phyloP scores from a whole-genome alignment of 176 grass and related monocot species.

The Tillandsia leiboldiana region DNA sequence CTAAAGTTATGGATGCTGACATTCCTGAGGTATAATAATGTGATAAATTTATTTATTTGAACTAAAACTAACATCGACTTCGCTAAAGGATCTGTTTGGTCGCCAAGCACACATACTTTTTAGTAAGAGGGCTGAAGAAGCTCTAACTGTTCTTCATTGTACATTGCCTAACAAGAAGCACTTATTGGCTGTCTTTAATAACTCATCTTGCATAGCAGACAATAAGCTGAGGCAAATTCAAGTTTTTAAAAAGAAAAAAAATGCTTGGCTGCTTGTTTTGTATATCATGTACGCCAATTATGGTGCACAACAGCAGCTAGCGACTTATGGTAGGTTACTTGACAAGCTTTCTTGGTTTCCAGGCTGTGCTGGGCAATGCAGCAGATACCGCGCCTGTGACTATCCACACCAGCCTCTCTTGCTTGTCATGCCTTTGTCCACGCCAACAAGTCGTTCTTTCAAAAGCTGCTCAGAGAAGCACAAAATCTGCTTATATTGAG shows the following conservation, averaged over 20 bases:
- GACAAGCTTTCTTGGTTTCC: conserved; percentile 2
- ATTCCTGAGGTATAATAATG: conserved; percentile 39
- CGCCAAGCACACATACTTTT: neutral
- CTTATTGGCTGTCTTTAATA: too few relatives aligned
- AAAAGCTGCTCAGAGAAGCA: conserved; percentile 1
- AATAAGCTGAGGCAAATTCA: too few relatives aligned
- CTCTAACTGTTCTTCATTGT: too few relatives aligned
- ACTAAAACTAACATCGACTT: neutral
- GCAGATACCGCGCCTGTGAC: conserved; percentile 15
- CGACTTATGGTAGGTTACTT: neutral
- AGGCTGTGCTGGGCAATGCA: conserved; percentile 29
- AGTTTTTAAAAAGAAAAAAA: too few relatives aligned
- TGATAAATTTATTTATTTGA: neutral
- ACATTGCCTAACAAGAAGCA: too few relatives aligned
- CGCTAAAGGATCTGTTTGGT: neutral
- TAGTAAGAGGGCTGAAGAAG: too few relatives aligned
- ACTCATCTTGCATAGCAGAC: too few relatives aligned
- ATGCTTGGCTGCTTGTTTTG: too few relatives aligned
- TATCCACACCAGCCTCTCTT: conserved; percentile 26
- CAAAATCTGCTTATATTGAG: conserved; percentile 3
- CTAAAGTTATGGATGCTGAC: conserved; percentile 21
- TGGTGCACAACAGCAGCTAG: neutral
- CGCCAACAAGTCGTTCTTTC: conserved; percentile 11
- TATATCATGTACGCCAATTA: neutral
- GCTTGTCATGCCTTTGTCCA: conserved; percentile 36